Evolutionary conservation across 225 moss, liverwort and hornwort species (phyloP).

Genomic region (Marchantia paleacea): DNA sequence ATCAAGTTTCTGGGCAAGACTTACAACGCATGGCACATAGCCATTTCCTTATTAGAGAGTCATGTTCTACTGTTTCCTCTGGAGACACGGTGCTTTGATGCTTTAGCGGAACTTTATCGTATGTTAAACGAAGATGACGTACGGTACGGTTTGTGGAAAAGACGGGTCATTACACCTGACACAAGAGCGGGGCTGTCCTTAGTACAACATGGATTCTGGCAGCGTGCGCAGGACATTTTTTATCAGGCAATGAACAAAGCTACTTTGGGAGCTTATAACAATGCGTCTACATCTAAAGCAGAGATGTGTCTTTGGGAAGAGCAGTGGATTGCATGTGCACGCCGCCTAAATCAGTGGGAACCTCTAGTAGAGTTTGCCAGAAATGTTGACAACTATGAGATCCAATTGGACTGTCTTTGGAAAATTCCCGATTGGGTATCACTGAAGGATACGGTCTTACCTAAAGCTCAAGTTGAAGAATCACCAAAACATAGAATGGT

Average conservation of each 20-base stretch:
- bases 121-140: conserved; percentile 99
- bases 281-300: conserved; percentile 86
- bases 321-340: conserved; percentile 97
- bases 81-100: conserved; percentile 99
- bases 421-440: conserved; percentile 80
- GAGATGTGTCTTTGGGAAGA: conserved; percentile 99
- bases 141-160: conserved; percentile 95
- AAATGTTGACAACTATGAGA: conserved; percentile 91
- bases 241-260: conserved; percentile 94
- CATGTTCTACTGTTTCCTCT: conserved; percentile 97
- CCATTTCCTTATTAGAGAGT: conserved; percentile 95
- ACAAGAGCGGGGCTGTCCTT: conserved; percentile 94
- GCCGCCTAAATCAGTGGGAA: conserved; percentile 97
- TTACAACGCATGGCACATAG: conserved; percentile 99
- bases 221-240: conserved; percentile 91
- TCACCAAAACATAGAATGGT: conserved; percentile 94
- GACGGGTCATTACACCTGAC: conserved; percentile 79
- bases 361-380: conserved; percentile 87
- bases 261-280: conserved; percentile 78
- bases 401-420: conserved; percentile 83
- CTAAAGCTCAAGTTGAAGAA: conserved; percentile 98
- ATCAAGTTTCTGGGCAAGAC: conserved; percentile 99
- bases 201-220: conserved; percentile 97
- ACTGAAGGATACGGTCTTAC: conserved; percentile 84
- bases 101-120: conserved; percentile 93